Evolutionary conservation across 352 stramenopile genomes (phyloP).

Genomic region (Phytophthora pisi): DNA sequence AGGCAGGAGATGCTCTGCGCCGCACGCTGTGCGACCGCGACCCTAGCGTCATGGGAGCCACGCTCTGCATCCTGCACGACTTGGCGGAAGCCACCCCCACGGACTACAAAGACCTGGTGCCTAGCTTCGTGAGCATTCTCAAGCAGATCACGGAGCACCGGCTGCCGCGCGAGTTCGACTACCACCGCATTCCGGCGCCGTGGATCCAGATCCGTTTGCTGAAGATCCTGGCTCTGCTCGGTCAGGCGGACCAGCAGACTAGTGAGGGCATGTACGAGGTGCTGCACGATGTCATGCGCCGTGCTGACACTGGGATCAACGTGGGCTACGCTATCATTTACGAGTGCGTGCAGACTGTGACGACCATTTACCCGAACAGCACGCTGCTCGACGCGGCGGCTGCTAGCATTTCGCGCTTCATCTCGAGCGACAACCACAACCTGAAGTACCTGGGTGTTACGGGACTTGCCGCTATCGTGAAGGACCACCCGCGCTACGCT

Average conservation of each 20-base stretch:
- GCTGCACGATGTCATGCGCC: constrained; percentile 97
- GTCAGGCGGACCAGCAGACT: constrained; percentile 92
- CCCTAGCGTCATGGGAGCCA: constrained; percentile 98
- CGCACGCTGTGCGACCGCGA: constrained; percentile 98
- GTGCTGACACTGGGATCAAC: constrained; percentile 99
- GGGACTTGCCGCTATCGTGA: constrained; percentile 98
- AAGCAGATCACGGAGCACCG: constrained; percentile 99
- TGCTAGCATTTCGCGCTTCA: constrained; percentile 94
- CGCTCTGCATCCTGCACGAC: constrained; percentile 94
- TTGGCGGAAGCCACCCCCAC: constrained; percentile 89
- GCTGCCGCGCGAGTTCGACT: constrained; percentile 98
- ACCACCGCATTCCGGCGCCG: constrained; percentile 98
- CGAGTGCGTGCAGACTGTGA: constrained; percentile 98
- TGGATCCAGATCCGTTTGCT: constrained; percentile 99
- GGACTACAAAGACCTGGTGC: constrained; percentile 99
- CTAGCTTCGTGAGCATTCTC: constrained; percentile 98
- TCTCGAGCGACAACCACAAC: constrained; percentile 96
- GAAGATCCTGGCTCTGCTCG: constrained; percentile 96
- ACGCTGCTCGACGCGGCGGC: constrained; percentile 95
- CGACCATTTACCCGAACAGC: constrained; percentile 99
- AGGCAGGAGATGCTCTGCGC: constrained; percentile 93
- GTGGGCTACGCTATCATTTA: constrained; percentile 99
- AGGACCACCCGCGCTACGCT: constrained; percentile 95
- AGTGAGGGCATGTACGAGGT: constrained; percentile 99
- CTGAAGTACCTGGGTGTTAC: constrained; percentile 99